Conservation (phyloP, 805 yeast genomes). For the Nematodospora valgi region DNA sequence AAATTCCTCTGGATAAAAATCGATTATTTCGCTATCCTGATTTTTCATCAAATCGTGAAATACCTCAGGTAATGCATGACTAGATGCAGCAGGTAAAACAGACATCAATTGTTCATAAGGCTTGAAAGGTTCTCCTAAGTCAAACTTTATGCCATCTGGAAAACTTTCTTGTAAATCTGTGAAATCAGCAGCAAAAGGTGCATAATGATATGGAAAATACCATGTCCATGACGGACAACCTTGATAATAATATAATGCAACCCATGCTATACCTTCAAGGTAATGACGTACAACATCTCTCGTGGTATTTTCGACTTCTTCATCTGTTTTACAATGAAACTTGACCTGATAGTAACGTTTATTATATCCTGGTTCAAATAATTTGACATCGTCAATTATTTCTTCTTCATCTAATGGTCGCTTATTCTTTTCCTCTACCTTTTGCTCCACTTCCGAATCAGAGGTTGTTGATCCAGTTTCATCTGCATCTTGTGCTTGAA, state of each 20-base stretch:
- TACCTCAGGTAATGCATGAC: slow-evolving; percentile 77
- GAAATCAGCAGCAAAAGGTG: slow-evolving; percentile 95
- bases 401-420: slow-evolving; percentile 20
- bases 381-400: slow-evolving; percentile 48
- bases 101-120: slow-evolving; percentile 95
- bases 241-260: slow-evolving; percentile 85
- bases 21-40: slow-evolving; percentile 77
- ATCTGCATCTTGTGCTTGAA: slow-evolving; percentile 28
- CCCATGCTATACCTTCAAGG: slow-evolving; percentile 98
- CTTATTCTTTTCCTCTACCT: slow-evolving; percentile 8
- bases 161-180: slow-evolving; percentile 46
- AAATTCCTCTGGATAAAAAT: slow-evolving; percentile 86
- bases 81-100: slow-evolving; percentile 91
- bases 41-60: slow-evolving; percentile 81
- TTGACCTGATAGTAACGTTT: slow-evolving; percentile 77
- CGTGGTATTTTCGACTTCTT: slow-evolving; percentile 51
- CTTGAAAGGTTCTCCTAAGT: slow-evolving; percentile 71
- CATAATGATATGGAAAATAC: slow-evolving; percentile 96
- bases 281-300: slow-evolving; percentile 66
- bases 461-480: slow-evolving; percentile 10
- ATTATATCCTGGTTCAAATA: slow-evolving; percentile 86
- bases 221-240: slow-evolving; percentile 99
- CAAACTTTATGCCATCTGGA: slow-evolving; percentile 49
- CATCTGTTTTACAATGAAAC: slow-evolving; percentile 56
- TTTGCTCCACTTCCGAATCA: slow-evolving; percentile 5